A percentile compares a stretch with the other conserved stretches of the same genome.
Evolutionary conservation across 257 asterid species (phyloP).

Genomic region (Scutellaria barbata): DNA sequence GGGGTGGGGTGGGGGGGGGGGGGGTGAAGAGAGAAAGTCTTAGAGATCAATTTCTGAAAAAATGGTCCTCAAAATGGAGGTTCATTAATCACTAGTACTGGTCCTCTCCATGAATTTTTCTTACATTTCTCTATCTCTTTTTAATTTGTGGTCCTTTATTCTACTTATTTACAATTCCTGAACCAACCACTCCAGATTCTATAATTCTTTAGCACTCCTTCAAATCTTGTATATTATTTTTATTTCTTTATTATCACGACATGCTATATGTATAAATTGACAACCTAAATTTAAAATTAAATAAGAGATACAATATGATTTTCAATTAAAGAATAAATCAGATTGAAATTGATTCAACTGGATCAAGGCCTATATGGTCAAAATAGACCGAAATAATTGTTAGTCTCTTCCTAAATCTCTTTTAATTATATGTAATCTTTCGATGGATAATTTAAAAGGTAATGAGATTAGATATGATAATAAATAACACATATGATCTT

Average conservation of each 20-base stretch:
- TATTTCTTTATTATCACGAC: background rate
- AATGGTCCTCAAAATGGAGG: conserved; percentile 18
- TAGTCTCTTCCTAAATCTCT: too few species aligned
- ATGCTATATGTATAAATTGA: background rate
- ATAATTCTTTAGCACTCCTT: background rate
- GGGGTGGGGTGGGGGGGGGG: too few species aligned
- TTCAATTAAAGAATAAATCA: too few species aligned
- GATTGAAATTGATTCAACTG: too few species aligned
- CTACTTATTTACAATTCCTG: conserved; percentile 27
- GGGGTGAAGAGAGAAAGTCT: background rate
- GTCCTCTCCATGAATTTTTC: conserved; percentile 29
- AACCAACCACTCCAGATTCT: conserved; percentile 6
- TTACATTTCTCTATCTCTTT: conserved; percentile 16
- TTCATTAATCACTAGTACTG: background rate
- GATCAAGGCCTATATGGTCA: too few species aligned
- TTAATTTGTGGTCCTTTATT: conserved; percentile 46
- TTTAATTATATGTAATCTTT: too few species aligned
- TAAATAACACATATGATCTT: too few species aligned
- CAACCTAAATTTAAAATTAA: background rate
- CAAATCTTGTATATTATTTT: background rate
- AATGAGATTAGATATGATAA: too few species aligned
- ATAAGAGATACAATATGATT: background rate
- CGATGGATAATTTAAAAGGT: too few species aligned
- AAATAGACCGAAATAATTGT: too few species aligned
- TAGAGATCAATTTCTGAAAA: background rate